A percentile compares a stretch with the other conserved stretches of the same genome.
Conservation (phyloP, 1,284 basidiomycete species). For the Rhodotorula mucilaginosa region DNA sequence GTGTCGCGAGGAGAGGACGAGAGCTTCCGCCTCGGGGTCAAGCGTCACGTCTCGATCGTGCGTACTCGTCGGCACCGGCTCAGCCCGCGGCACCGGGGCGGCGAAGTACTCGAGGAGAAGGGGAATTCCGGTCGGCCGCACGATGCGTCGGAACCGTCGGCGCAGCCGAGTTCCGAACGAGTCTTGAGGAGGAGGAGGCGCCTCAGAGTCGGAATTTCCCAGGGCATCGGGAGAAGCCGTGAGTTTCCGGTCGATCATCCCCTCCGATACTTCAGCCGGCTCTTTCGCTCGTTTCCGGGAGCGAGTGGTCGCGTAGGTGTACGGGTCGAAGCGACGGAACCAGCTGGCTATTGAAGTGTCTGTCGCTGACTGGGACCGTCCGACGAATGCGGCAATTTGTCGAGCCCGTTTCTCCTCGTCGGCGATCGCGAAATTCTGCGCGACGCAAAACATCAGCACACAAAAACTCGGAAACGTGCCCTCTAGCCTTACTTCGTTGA, state of each 20-base stretch:
- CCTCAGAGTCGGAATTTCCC: not conserved
- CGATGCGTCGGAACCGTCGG: not conserved
- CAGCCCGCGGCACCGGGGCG: not conserved
- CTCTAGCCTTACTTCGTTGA: constrained; percentile 65
- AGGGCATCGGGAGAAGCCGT: constrained; percentile 6
- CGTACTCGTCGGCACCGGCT: not conserved
- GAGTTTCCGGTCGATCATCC: constrained; percentile 6
- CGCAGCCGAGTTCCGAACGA: not conserved
- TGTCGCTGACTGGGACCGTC: constrained; percentile 48
- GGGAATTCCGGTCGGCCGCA: not conserved
- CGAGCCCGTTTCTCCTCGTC: constrained; percentile 71
- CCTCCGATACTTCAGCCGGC: not conserved
- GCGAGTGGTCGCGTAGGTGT: constrained; percentile 62
- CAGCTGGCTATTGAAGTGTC: constrained; percentile 57
- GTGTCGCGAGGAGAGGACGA: not conserved
- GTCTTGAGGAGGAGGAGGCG: not conserved
- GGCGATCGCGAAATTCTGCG: constrained; percentile 77
- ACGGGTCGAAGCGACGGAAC: constrained; percentile 81
- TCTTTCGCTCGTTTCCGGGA: not conserved
- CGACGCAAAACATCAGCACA: not conserved
- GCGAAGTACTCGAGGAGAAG: not conserved
- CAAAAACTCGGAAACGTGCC: not conserved
- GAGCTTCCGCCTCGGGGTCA: not conserved
- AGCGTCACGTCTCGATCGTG: constrained; percentile 11
- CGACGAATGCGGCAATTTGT: constrained; percentile 65